These are phyloP conservation scores for Brassica incana DNA, from an alignment of 345 rosid genomes.

Conservation along the genomic window DNA sequence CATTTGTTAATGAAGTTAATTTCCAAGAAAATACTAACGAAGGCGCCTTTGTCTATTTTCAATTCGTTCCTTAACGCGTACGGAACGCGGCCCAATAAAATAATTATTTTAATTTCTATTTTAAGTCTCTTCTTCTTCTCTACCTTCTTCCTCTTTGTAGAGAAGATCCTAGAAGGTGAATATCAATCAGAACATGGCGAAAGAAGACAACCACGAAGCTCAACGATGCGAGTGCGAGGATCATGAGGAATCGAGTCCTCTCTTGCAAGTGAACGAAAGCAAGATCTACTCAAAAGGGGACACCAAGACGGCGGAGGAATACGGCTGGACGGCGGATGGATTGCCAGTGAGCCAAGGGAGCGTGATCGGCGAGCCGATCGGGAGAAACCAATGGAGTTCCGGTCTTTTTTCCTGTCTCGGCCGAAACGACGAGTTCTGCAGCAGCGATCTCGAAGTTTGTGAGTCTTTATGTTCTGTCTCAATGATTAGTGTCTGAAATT, in stretches of 20 bases:
- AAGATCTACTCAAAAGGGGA: slow-evolving; percentile 37
- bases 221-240: slow-evolving; percentile 26
- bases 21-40: too few species aligned
- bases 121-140: background rate
- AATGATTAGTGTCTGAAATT: background rate
- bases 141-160: too few species aligned
- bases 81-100: too few species aligned
- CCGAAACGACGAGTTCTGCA: slow-evolving; percentile 86
- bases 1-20: too few species aligned
- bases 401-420: slow-evolving; percentile 73
- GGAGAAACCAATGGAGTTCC: slow-evolving; percentile 74
- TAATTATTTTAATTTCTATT: too few species aligned
- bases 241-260: slow-evolving; percentile 70
- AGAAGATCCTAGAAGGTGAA: background rate
- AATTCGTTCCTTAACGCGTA: too few species aligned
- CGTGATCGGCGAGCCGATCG: slow-evolving; percentile 88
- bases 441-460: slow-evolving; percentile 99
- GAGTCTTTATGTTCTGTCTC: slow-evolving; percentile 36
- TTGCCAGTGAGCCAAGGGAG: slow-evolving; percentile 69
- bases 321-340: slow-evolving; percentile 84
- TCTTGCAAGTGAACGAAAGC: slow-evolving; percentile 49
- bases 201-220: slow-evolving; percentile 25
- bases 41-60: too few species aligned
- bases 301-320: slow-evolving; percentile 27
- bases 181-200: slow-evolving; percentile 44